phyloP scores from a whole-genome alignment of 371 early-diverging fungal genomes.

The Parasitella parasitica region DNA sequence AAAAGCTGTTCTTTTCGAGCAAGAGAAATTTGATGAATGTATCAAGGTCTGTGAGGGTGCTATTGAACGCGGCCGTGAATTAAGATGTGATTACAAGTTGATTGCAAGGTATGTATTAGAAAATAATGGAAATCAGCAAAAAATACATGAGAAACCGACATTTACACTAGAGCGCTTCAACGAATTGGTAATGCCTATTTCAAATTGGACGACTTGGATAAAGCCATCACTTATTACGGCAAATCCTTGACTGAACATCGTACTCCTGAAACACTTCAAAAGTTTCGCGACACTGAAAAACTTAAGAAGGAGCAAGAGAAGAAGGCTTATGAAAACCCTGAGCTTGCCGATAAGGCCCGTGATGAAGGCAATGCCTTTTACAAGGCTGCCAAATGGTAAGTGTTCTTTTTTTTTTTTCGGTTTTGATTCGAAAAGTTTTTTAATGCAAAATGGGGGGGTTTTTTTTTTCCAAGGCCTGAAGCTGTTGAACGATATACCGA shows the following conservation, averaged over 20 bases:
- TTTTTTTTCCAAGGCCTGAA: conserved; percentile 49
- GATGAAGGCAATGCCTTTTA: conserved; percentile 92
- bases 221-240: conserved; percentile 89
- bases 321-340: conserved; percentile 84
- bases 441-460: neutral
- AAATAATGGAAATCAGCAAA: neutral
- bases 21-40: conserved; percentile 87
- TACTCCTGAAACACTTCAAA: conserved; percentile 88
- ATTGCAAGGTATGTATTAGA: conserved; percentile 73
- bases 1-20: conserved; percentile 95
- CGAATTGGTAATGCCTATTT: conserved; percentile 90
- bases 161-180: conserved; percentile 84
- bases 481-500: conserved; percentile 97
- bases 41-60: conserved; percentile 92
- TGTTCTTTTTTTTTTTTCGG: neutral
- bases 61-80: conserved; percentile 88
- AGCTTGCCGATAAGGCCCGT: conserved; percentile 87
- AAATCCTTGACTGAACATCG: conserved; percentile 96
- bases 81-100: conserved; percentile 91
- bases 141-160: neutral
- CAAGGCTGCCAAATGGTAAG: conserved; percentile 80
- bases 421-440: too few relatives aligned
- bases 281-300: conserved; percentile 89
- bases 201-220: conserved; percentile 76
- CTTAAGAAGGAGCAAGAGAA: conserved; percentile 75